Conservation (phyloP, 1,284 basidiomycete species). For the Ustilago loliicola region DNA sequence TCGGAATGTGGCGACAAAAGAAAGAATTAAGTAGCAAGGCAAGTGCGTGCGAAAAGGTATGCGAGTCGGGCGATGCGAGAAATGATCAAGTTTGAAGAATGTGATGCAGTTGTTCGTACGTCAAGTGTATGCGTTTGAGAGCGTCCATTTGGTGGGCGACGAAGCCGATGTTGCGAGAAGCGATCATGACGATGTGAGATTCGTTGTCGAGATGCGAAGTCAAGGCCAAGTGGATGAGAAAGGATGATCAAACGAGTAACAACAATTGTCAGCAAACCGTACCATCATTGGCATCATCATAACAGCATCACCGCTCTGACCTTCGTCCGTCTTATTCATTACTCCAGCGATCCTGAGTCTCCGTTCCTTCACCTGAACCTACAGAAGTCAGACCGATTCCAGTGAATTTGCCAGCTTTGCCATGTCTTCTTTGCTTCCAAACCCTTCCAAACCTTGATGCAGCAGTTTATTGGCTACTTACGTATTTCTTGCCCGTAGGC, state of each 20-base stretch:
- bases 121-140: too few species aligned
- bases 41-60: too few species aligned
- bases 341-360: not conserved
- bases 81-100: too few species aligned
- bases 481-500: conserved; percentile 67
- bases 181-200: too few species aligned
- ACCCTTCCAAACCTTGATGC: not conserved
- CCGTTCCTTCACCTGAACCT: too few species aligned
- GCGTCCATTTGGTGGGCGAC: too few species aligned
- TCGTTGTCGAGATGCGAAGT: too few species aligned
- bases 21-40: too few species aligned
- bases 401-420: not conserved
- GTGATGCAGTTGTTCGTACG: too few species aligned
- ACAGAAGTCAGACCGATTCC: not conserved
- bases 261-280: not conserved
- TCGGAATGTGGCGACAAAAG: too few species aligned
- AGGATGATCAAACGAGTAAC: not conserved
- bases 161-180: too few species aligned
- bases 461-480: conserved; percentile 20
- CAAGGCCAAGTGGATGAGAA: not conserved
- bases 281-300: not conserved
- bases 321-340: not conserved
- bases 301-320: not conserved
- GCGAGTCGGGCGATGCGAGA: too few species aligned
- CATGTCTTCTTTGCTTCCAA: not conserved